phyloP scores from a whole-genome alignment of 345 rosid species.

The Brassica napus region DNA sequence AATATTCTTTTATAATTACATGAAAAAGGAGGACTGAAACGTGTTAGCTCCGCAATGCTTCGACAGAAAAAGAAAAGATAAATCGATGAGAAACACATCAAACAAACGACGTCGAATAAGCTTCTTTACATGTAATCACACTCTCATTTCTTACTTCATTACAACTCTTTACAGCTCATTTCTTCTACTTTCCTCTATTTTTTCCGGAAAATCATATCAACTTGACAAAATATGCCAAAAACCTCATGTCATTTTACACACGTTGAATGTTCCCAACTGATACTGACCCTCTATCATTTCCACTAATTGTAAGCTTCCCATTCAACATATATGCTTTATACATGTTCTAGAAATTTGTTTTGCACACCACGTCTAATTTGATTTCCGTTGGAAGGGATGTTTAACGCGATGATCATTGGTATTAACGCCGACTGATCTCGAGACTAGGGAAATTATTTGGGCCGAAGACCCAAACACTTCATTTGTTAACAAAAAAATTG shows the following conservation, averaged over 20 bases:
- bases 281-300: constrained; percentile 24
- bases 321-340: background rate
- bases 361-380: no score
- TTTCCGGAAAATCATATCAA: constrained; percentile 27
- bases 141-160: constrained; percentile 34
- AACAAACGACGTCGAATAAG: constrained; percentile 26
- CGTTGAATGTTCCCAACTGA: constrained; percentile 37
- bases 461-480: no score
- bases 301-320: constrained; percentile 25
- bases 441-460: no score
- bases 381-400: no score
- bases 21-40: constrained; percentile 12
- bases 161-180: constrained; percentile 37
- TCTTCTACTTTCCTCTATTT: constrained; percentile 18
- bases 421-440: no score
- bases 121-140: constrained; percentile 41
- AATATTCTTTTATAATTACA: background rate
- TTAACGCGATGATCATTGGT: no score
- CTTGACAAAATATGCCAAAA: constrained; percentile 36
- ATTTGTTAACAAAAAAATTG: no score
- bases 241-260: constrained; percentile 37
- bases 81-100: constrained; percentile 29
- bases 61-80: constrained; percentile 26
- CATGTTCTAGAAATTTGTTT: no score
- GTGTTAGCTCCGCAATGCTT: constrained; percentile 32